Evolutionary conservation across 2,329 filamentous ascomycete species (phyloP).

Genomic region (Camillea tinctor): DNA sequence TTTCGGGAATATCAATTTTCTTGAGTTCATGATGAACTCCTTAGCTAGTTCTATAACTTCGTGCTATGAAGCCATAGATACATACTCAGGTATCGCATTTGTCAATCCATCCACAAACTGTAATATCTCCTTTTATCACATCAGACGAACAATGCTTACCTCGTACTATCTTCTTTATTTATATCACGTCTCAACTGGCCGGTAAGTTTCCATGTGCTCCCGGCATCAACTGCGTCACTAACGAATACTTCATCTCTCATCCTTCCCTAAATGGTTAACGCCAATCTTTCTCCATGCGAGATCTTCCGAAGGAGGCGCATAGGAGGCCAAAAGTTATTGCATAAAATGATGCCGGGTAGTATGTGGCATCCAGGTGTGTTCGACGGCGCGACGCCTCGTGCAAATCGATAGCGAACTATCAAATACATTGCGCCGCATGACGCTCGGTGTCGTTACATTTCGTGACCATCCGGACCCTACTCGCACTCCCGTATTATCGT

Average conservation of each 20-base stretch:
- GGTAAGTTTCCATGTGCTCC: background rate
- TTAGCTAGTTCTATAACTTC: no score
- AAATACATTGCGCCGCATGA: background rate
- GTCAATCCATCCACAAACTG: background rate
- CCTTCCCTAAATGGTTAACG: background rate
- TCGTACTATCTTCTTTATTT: no score
- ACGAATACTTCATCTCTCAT: background rate
- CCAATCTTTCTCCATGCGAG: background rate
- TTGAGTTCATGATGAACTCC: no score
- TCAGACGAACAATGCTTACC: background rate
- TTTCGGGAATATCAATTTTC: no score
- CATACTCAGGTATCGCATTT: no score
- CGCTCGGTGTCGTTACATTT: background rate
- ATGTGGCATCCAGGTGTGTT: background rate
- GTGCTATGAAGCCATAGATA: no score
- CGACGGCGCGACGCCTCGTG: background rate
- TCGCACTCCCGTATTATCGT: background rate
- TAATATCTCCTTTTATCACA: no score
- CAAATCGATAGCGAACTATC: background rate
- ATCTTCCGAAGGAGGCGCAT: background rate
- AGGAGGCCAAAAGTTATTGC: background rate
- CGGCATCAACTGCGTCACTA: background rate
- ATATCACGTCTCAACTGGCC: background rate
- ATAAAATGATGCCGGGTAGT: background rate
- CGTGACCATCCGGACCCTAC: background rate